phyloP scores from a whole-genome alignment of 78 protist species.

The Cavenderia fasciculata region DNA sequence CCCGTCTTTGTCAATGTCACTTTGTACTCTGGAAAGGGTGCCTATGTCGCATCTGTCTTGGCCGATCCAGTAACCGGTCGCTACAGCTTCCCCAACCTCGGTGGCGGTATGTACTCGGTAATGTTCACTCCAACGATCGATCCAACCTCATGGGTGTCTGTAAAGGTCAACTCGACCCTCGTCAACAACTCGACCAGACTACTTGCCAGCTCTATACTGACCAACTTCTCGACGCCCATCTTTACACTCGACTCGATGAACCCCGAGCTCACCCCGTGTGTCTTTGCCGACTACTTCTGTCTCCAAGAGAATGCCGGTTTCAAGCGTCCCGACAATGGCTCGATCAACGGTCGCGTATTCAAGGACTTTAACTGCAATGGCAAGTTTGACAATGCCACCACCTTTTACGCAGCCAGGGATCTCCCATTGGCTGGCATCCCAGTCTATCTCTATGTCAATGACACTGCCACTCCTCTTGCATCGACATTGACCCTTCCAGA shows the following conservation, averaged over 20 bases:
- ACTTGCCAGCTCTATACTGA: too few species aligned
- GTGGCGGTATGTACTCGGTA: background rate
- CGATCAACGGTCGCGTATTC: constrained; percentile 12
- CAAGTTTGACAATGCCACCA: constrained; percentile 1
- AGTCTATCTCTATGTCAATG: constrained; percentile 13
- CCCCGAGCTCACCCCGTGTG: background rate
- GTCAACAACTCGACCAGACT: too few species aligned
- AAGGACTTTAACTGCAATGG: constrained; percentile 60
- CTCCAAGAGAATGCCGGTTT: constrained; percentile 26
- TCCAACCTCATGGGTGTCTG: too few species aligned
- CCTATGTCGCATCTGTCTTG: background rate
- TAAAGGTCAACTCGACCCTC: background rate
- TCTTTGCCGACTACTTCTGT: constrained; percentile 23
- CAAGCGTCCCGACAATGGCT: background rate
- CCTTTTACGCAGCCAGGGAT: constrained; percentile 21
- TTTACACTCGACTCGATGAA: background rate
- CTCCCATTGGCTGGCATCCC: constrained; percentile 9
- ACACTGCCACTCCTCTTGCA: constrained; percentile 9
- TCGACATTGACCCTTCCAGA: background rate
- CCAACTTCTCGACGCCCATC: background rate
- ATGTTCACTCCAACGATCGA: too few species aligned
- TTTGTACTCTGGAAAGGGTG: background rate
- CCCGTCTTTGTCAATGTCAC: background rate
- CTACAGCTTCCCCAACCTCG: constrained; percentile 11
- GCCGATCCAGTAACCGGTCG: constrained; percentile 4